A percentile compares a stretch with the other conserved stretches of the same genome.
Conservation (phyloP, 2,329 filamentous ascomycete genomes). For the Aspergillus pseudoglaucus region DNA sequence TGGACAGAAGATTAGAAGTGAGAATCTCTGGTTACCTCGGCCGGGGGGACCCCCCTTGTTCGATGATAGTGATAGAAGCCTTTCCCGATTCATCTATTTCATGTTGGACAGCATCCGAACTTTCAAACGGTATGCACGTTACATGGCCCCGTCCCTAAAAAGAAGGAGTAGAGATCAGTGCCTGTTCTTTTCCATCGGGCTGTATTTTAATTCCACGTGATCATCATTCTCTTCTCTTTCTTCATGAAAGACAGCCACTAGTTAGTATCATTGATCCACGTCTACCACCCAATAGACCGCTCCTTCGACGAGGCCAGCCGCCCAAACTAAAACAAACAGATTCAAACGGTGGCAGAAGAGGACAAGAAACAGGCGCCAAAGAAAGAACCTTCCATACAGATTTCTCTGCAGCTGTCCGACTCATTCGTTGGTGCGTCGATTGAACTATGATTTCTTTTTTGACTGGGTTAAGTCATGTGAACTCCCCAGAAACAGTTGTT, state of each 20-base stretch:
- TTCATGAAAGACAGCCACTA: constrained; percentile 1
- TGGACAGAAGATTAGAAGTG: neutral
- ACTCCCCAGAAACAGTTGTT: too few relatives aligned
- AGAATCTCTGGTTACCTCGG: neutral
- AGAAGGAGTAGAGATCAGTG: too few relatives aligned
- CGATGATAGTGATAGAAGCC: neutral
- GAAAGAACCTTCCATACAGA: constrained; percentile 28
- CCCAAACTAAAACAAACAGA: constrained; percentile 1
- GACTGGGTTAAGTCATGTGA: neutral
- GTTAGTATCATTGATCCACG: too few relatives aligned
- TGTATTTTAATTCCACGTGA: too few relatives aligned
- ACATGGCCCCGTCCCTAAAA: neutral
- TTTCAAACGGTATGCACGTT: neutral
- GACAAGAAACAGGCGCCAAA: constrained; percentile 6
- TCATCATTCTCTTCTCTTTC: neutral
- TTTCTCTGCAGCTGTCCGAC: constrained; percentile 26
- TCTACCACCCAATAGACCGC: constrained; percentile 6
- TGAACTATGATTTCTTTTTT: neutral
- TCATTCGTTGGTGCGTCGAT: constrained; percentile 12
- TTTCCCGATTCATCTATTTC: neutral
- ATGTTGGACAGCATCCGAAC: neutral
- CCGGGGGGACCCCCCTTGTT: neutral
- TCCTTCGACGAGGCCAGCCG: constrained; percentile 7
- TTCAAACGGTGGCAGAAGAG: constrained; percentile 6
- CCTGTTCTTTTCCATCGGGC: too few relatives aligned